Evolutionary conservation across 23 red algal species (phyloP).

Genomic region (Gracilaria domingensis): DNA sequence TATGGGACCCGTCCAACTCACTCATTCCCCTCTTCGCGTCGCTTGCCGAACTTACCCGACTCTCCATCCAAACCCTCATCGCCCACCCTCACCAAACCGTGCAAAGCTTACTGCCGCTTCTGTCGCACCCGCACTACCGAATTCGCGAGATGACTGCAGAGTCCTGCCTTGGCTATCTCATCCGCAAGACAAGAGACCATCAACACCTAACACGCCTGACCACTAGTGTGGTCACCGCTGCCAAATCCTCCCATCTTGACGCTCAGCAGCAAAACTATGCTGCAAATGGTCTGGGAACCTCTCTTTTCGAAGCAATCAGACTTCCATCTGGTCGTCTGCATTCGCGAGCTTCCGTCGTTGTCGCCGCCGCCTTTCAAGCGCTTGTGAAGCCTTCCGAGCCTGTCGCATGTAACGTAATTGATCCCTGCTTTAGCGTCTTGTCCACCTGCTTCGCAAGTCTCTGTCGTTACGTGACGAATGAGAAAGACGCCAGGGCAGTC

Average conservation of each 20-base stretch:
- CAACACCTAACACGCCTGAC: neutral
- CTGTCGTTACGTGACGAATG: slow-evolving; percentile 27
- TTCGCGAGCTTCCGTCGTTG: slow-evolving; percentile 15
- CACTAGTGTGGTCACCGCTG: slow-evolving; percentile 6
- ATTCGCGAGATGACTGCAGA: slow-evolving; percentile 79
- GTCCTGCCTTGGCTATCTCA: slow-evolving; percentile 63
- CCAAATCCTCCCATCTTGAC: neutral
- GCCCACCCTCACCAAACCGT: slow-evolving; percentile 39
- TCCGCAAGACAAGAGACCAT: slow-evolving; percentile 68
- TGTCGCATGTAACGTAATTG: neutral
- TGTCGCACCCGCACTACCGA: slow-evolving; percentile 55
- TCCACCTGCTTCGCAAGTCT: slow-evolving; percentile 44
- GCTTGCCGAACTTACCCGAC: slow-evolving; percentile 45
- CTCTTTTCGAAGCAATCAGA: slow-evolving; percentile 65
- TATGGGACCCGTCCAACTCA: slow-evolving; percentile 67
- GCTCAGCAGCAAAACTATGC: neutral
- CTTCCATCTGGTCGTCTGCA: slow-evolving; percentile 52
- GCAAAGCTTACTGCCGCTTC: slow-evolving; percentile 39
- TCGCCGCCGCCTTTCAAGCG: neutral
- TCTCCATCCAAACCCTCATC: slow-evolving; percentile 25
- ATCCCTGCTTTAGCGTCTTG: slow-evolving; percentile 26
- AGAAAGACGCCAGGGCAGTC: slow-evolving; percentile 19
- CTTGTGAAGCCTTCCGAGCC: neutral
- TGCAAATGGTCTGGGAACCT: slow-evolving; percentile 45
- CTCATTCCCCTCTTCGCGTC: slow-evolving; percentile 58